Evolutionary conservation across 75 land plant genomes (phyloP), one percentile per base, ranked within the genome.

Genomic region (Adiantum capillusveneris): DNA sequence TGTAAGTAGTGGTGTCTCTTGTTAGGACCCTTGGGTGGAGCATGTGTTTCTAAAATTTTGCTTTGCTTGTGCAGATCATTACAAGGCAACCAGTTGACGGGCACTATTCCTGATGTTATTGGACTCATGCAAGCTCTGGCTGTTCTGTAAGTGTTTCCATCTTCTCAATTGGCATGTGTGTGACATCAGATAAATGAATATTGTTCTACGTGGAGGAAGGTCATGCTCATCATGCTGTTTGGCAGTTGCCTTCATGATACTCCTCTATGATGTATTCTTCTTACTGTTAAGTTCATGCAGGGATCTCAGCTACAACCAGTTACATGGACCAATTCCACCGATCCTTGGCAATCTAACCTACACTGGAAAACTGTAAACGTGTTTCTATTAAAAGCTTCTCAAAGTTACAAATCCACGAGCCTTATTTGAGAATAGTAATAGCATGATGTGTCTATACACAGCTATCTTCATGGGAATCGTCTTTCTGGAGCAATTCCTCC

Each of bases 101-200:
- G 91, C 28, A 83, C 68, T 54, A 87, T 87, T 51, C 91, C 91
- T 5, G 91, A 83, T 26, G 86, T 87, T 31, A 77, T 87, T 67
- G 91, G 90, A 25, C 66, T 86, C 0, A 86, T 86, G 90, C 90
- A 86, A 68, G 90, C 90, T 22, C 72, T 86, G 43, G 91, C 91
- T 39, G 86, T 87, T 1, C 61, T 87, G 91, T 87, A 71, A 87
- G 91, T 73, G 11, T 36, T n/a, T n/a, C n/a, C n/a, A n/a, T n/a
- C n/a, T n/a, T n/a, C n/a, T n/a, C n/a, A n/a, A n/a, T n/a, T n/a
- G n/a, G n/a, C n/a, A n/a, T n/a, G n/a, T n/a, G n/a, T n/a, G n/a
- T n/a, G n/a, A n/a, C n/a, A n/a, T n/a, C n/a, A n/a, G n/a, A n/a
- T n/a, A n/a, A n/a, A n/a, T n/a, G n/a, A n/a, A n/a, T n/a, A n/a